These are phyloP conservation scores for Aspergillus cejpii DNA, from an alignment of 2,329 filamentous ascomycete species.

Conservation along the genomic window DNA sequence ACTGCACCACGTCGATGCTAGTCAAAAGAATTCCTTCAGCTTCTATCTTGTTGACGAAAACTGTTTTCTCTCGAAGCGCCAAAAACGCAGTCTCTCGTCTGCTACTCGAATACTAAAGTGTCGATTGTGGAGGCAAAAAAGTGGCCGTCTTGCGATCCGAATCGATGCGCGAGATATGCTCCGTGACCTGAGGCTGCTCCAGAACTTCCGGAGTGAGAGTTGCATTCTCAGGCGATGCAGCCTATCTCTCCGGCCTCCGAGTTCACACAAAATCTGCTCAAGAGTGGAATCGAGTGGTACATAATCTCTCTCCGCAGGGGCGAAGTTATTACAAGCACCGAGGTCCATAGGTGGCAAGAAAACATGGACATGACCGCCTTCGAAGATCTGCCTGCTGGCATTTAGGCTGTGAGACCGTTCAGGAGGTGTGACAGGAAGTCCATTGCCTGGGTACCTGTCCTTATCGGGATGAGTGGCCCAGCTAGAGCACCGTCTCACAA, in stretches of 20 bases:
- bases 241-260: slow-evolving; percentile 8
- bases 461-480: slow-evolving; percentile 3
- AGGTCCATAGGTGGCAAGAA: slow-evolving; percentile 15
- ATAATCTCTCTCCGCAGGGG: slow-evolving; percentile 15
- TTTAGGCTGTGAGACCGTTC: slow-evolving; percentile 22
- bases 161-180: background rate
- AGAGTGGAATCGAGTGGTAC: slow-evolving; percentile 19
- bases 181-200: slow-evolving; percentile 4
- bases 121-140: background rate
- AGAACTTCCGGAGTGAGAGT: slow-evolving; percentile 9
- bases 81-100: background rate
- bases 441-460: slow-evolving; percentile 20
- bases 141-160: background rate
- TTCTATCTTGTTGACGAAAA: slow-evolving; percentile 4
- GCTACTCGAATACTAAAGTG: background rate
- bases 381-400: slow-evolving; percentile 20
- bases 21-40: background rate
- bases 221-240: slow-evolving; percentile 7
- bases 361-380: slow-evolving; percentile 6
- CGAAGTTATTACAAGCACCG: slow-evolving; percentile 14
- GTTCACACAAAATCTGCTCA: slow-evolving; percentile 13
- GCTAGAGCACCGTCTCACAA: slow-evolving; percentile 17
- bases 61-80: slow-evolving; percentile 1
- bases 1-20: background rate
- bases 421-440: slow-evolving; percentile 23